Evolutionary conservation across 2,329 filamentous ascomycete genomes (phyloP).

Genomic region (Claviceps pusilla): DNA sequence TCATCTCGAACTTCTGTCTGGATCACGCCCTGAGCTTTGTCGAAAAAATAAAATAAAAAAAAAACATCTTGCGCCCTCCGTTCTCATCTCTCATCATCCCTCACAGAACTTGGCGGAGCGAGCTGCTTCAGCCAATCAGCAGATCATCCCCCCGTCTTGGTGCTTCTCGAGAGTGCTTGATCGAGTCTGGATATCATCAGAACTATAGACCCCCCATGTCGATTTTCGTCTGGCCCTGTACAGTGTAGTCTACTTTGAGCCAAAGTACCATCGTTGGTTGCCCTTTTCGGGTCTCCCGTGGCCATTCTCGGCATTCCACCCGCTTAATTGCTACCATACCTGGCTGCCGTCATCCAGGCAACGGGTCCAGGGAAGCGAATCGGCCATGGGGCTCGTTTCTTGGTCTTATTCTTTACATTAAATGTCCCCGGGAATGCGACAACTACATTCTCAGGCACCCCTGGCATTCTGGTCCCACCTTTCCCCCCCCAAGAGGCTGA

Average conservation of each 20-base stretch:
- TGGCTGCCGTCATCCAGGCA: neutral
- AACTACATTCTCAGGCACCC: conserved; percentile 3
- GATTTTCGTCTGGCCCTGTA: neutral
- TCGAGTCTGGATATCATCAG: conserved; percentile 3
- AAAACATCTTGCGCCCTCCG: neutral
- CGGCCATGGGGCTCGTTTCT: neutral
- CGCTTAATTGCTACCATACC: neutral
- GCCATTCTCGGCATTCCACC: conserved; percentile 3
- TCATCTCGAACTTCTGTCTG: neutral
- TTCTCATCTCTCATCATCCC: neutral
- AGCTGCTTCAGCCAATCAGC: neutral
- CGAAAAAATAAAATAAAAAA: too few relatives aligned
- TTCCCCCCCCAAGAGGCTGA: neutral
- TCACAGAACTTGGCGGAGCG: conserved; percentile 2
- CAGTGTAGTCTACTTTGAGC: neutral
- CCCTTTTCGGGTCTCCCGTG: conserved; percentile 1
- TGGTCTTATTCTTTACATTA: neutral
- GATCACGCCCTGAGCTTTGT: neutral
- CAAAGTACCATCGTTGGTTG: neutral
- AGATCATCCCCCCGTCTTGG: conserved; percentile 1
- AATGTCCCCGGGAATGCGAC: conserved; percentile 3
- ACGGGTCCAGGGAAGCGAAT: neutral
- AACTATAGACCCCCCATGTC: conserved; percentile 1
- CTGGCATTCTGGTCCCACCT: neutral
- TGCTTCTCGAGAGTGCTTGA: conserved; percentile 1